Evolutionary conservation across 2,329 filamentous ascomycete genomes (phyloP).

Genomic region (Gremmenia infestans): DNA sequence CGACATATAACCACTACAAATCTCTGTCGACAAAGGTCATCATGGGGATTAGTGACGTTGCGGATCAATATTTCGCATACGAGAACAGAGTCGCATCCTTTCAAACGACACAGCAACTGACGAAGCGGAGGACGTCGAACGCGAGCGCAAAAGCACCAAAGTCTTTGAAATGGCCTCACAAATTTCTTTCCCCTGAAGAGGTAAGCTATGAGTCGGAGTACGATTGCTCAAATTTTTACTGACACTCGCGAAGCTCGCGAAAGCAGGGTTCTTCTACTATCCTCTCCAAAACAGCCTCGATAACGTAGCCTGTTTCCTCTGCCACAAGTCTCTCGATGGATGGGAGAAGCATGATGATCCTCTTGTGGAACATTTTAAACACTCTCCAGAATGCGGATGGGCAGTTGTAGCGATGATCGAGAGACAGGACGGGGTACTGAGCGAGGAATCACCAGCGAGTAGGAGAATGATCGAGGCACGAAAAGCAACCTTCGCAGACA

Average conservation of each 20-base stretch:
- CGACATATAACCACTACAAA: not conserved
- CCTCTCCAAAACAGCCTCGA: slow-evolving; percentile 72
- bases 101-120: slow-evolving; percentile 53
- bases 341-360: slow-evolving; percentile 89
- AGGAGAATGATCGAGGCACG: slow-evolving; percentile 70
- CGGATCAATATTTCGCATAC: slow-evolving; percentile 55
- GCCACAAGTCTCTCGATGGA: slow-evolving; percentile 76
- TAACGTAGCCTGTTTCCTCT: slow-evolving; percentile 87
- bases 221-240: slow-evolving; percentile 4
- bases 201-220: slow-evolving; percentile 37
- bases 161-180: slow-evolving; percentile 72
- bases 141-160: slow-evolving; percentile 54
- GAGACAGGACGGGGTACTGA: slow-evolving; percentile 56
- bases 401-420: slow-evolving; percentile 66
- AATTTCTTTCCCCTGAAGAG: slow-evolving; percentile 57
- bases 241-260: slow-evolving; percentile 61
- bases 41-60: slow-evolving; percentile 24
- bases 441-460: slow-evolving; percentile 68
- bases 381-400: slow-evolving; percentile 81
- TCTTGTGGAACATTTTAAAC: slow-evolving; percentile 76
- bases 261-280: slow-evolving; percentile 85
- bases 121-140: slow-evolving; percentile 67
- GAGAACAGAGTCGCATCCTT: slow-evolving; percentile 81
- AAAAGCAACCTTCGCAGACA: slow-evolving; percentile 73
- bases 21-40: slow-evolving; percentile 1